Evolutionary conservation across 257 asterid genomes (phyloP).

Genomic region (Primulina eburnea): DNA sequence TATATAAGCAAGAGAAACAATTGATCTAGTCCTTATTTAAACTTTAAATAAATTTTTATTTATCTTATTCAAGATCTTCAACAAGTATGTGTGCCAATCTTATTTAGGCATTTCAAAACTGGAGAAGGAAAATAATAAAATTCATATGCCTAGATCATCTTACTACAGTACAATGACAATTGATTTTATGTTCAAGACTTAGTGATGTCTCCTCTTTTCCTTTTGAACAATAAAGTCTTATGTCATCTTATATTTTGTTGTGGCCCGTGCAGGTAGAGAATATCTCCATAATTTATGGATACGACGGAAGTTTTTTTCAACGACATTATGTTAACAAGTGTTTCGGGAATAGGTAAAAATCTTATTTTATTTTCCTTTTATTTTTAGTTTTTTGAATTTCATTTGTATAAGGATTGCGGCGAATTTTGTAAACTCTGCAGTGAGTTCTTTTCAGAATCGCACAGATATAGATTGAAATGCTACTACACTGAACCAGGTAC

Average conservation of each 20-base stretch:
- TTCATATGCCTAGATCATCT: too few relatives aligned
- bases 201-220: not conserved
- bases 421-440: conserved; percentile 34
- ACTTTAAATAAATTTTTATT: too few relatives aligned
- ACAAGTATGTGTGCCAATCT: too few relatives aligned
- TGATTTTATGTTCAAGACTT: too few relatives aligned
- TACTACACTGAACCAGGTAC: conserved; percentile 68
- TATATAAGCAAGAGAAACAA: too few relatives aligned
- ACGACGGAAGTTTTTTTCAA: conserved; percentile 56
- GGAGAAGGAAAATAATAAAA: too few relatives aligned
- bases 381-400: conserved; percentile 22
- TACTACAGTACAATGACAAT: too few relatives aligned
- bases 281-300: conserved; percentile 57
- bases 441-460: conserved; percentile 61
- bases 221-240: not conserved
- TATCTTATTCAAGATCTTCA: too few relatives aligned
- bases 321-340: conserved; percentile 52
- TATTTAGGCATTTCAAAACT: too few relatives aligned
- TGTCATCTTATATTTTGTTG: conserved; percentile 2
- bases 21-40: too few relatives aligned
- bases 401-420: not conserved
- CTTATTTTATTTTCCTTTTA: not conserved
- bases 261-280: conserved; percentile 46
- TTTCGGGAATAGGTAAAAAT: conserved; percentile 45
- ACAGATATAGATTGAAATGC: conserved; percentile 71